Conservation (phyloP, 2,329 filamentous ascomycete genomes). For the Ceratocystis alfenasii region DNA sequence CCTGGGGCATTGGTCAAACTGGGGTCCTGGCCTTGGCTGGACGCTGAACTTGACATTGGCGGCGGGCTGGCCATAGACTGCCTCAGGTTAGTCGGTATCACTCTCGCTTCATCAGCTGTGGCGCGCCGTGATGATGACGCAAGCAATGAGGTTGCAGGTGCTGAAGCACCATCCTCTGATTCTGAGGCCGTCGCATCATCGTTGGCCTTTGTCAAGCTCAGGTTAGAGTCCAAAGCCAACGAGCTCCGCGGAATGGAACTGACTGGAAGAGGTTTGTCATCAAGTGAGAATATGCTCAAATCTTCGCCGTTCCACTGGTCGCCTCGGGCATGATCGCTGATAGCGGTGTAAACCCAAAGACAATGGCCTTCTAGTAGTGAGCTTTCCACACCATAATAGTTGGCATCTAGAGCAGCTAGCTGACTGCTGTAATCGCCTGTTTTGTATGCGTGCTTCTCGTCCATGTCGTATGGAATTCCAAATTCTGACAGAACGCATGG, state of each 20-base stretch:
- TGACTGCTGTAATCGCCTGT: constrained; percentile 93
- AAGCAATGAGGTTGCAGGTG: not conserved
- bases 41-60: constrained; percentile 42
- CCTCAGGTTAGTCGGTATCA: constrained; percentile 67
- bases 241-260: constrained; percentile 34
- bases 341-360: constrained; percentile 73
- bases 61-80: constrained; percentile 56
- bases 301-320: constrained; percentile 98
- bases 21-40: constrained; percentile 34
- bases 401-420: constrained; percentile 84
- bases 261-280: constrained; percentile 56
- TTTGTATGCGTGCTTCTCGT: constrained; percentile 87
- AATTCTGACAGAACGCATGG: constrained; percentile 90
- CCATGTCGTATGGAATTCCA: constrained; percentile 98
- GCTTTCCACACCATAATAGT: constrained; percentile 84
- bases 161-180: not conserved
- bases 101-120: constrained; percentile 39
- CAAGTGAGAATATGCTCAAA: constrained; percentile 73
- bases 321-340: constrained; percentile 78
- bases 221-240: constrained; percentile 19
- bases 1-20: constrained; percentile 55
- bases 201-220: constrained; percentile 10
- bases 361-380: constrained; percentile 74
- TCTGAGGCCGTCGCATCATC: not conserved
- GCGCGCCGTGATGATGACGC: not conserved